Evolutionary conservation across 768 basidiomycete genomes (phyloP).

Genomic region (Boletus sp.): DNA sequence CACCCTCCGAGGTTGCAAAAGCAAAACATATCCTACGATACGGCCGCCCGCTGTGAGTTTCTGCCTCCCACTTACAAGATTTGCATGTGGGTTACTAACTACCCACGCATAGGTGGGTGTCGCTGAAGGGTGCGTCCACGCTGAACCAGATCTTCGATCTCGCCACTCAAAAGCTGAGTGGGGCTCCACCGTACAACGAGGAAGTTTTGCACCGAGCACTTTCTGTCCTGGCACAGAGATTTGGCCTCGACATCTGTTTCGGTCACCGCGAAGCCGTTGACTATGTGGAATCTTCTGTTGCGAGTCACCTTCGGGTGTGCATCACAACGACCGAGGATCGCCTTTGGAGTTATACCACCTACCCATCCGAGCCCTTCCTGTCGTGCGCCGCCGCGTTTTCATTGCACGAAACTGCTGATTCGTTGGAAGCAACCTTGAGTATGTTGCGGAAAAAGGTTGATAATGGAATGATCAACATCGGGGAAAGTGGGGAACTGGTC

Average conservation of each 20-base stretch:
- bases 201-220: background rate
- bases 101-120: background rate
- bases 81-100: background rate
- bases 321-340: background rate
- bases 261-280: background rate
- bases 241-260: background rate
- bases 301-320: constrained; percentile 7
- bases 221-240: constrained; percentile 11
- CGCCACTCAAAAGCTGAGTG: too few relatives aligned
- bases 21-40: too few relatives aligned
- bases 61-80: too few relatives aligned
- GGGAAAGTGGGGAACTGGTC: too few relatives aligned
- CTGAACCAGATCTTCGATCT: background rate
- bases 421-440: too few relatives aligned
- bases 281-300: background rate
- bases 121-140: background rate
- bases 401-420: too few relatives aligned
- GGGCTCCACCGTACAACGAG: too few relatives aligned
- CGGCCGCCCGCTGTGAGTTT: too few relatives aligned
- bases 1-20: too few relatives aligned
- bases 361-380: constrained; percentile 9
- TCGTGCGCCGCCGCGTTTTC: constrained; percentile 1
- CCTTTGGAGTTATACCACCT: constrained; percentile 1
- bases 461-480: too few relatives aligned
- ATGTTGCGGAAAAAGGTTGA: too few relatives aligned